Percentiles rank a stretch among this genome's conserved stretches.
Conservation (phyloP, 495 filamentous ascomycete genomes). For the Penicillium paradoxum region DNA sequence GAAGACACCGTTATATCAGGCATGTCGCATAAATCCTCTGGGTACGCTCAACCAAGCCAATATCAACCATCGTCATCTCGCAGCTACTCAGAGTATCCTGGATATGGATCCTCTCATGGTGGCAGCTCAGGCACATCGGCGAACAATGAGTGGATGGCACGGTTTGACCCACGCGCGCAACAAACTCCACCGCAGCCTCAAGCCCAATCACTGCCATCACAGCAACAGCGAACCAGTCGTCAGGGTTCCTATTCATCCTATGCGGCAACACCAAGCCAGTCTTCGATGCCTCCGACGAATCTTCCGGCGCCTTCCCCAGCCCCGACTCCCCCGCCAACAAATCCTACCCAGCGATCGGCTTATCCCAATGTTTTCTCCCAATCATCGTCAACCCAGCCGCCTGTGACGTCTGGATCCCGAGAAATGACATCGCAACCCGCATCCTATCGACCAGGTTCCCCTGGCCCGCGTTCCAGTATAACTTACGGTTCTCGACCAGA, state of each 20-base stretch:
- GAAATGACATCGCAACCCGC: conserved; percentile 28
- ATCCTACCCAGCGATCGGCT: conserved; percentile 29
- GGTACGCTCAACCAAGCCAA: conserved; percentile 26
- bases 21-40: conserved; percentile 18
- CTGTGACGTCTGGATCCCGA: conserved; percentile 22
- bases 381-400: conserved; percentile 20
- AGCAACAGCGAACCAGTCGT: conserved; percentile 22
- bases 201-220: conserved; percentile 20
- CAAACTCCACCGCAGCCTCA: conserved; percentile 26
- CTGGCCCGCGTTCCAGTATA: conserved; percentile 30
- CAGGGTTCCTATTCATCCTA: conserved; percentile 33
- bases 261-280: conserved; percentile 23
- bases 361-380: conserved; percentile 37
- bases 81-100: conserved; percentile 34
- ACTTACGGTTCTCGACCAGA: conserved; percentile 34
- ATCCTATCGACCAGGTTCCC: conserved; percentile 34
- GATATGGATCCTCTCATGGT: conserved; percentile 23
- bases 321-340: conserved; percentile 37
- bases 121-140: conserved; percentile 24
- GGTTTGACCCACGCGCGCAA: conserved; percentile 42
- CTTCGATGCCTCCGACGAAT: conserved; percentile 22
- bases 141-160: conserved; percentile 45
- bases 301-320: conserved; percentile 35
- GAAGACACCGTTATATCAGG: conserved; percentile 21
- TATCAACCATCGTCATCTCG: conserved; percentile 31